phyloP scores from a whole-genome alignment of 2,329 filamentous ascomycete species.

The Sporothrix euskadiensis region DNA sequence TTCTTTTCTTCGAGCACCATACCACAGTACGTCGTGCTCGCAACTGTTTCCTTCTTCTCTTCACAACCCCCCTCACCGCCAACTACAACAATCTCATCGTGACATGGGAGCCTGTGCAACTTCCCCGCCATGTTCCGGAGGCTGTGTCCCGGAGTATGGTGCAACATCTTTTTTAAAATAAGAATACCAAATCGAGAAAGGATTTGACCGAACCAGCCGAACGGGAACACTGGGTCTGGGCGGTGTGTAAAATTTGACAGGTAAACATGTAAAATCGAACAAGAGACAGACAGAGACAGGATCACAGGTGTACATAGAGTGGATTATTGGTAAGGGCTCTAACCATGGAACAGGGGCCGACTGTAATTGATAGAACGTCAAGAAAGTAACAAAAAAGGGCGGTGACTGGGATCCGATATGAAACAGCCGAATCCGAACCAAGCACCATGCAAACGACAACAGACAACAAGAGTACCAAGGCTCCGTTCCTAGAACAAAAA shows the following conservation, averaged over 20 bases:
- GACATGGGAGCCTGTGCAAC: neutral
- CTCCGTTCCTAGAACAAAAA: too few relatives aligned
- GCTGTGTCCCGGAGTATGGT: neutral
- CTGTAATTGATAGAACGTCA: neutral
- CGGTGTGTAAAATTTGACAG: neutral
- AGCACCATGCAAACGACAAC: neutral
- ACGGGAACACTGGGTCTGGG: neutral
- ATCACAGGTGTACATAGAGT: neutral
- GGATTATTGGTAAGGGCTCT: neutral
- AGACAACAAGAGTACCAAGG: neutral
- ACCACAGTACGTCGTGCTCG: neutral
- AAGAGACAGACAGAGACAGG: neutral
- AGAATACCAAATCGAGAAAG: neutral
- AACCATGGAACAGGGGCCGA: constrained; percentile 10
- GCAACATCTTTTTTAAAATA: too few relatives aligned
- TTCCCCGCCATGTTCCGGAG: neutral
- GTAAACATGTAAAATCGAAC: neutral
- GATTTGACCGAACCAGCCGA: constrained; percentile 10
- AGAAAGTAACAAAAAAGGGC: neutral
- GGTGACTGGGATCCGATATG: neutral
- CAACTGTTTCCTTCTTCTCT: neutral
- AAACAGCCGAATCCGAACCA: neutral
- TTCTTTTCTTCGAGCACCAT: neutral
- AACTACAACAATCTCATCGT: neutral
- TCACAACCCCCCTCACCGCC: neutral